These are phyloP conservation scores for Termitomyces sp. DNA, from an alignment of 1,284 basidiomycete species.

Conservation along the genomic window DNA sequence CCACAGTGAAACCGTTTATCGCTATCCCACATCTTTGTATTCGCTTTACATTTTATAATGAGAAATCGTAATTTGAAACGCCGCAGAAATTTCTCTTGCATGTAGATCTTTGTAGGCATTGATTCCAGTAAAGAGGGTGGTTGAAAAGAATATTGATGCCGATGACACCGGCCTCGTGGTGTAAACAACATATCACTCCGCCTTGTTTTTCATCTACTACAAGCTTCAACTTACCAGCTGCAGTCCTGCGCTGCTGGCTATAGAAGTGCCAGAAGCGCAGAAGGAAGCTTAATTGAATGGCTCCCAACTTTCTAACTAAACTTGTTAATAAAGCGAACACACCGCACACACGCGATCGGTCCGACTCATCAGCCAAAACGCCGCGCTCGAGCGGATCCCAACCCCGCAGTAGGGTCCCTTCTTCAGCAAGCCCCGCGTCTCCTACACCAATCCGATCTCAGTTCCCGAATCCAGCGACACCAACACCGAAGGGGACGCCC, in stretches of 20 bases:
- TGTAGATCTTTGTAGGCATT: not conserved
- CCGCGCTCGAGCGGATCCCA: slow-evolving; percentile 19
- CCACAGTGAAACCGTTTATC: not conserved
- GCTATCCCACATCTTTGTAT: not conserved
- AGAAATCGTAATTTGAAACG: too few species aligned
- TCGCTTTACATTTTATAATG: too few species aligned
- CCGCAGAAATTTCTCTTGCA: not conserved
- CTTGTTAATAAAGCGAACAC: slow-evolving; percentile 35
- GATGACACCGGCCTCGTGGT: not conserved
- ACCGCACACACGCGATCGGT: slow-evolving; percentile 23
- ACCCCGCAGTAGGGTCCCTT: slow-evolving; percentile 24
- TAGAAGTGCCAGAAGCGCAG: slow-evolving; percentile 2
- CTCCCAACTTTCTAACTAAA: slow-evolving; percentile 46
- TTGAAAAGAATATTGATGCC: not conserved
- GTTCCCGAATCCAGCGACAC: slow-evolving; percentile 7
- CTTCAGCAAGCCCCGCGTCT: slow-evolving; percentile 17
- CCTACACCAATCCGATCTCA: slow-evolving; percentile 6
- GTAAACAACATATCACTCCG: not conserved
- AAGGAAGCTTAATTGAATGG: slow-evolving; percentile 28
- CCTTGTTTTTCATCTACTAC: slow-evolving; percentile 5
- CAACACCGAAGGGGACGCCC: slow-evolving; percentile 5
- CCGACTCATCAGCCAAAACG: slow-evolving; percentile 22
- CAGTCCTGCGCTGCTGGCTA: not conserved
- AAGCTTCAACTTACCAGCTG: not conserved
- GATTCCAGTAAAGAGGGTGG: not conserved